Evolutionary conservation across 768 basidiomycete genomes (phyloP), one percentile per base, ranked within the genome.

Genomic region (Xerocomellus amylosporus): DNA sequence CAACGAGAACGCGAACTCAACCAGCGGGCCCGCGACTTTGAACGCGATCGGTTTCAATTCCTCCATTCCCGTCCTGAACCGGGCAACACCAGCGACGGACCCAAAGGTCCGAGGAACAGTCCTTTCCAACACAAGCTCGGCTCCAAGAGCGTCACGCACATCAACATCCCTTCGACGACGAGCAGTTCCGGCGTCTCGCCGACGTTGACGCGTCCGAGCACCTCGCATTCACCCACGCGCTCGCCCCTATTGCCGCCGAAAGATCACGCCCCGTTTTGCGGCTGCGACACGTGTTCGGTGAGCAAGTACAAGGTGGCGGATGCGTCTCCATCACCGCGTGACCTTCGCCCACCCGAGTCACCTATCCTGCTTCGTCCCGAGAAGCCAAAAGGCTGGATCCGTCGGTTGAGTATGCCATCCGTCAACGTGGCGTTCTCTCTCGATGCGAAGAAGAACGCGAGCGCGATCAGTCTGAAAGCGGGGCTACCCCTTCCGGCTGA

Each of bases 361-460:
- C 79, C 79, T 5, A 73, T 78, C 44, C 53, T 61, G 2, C 70
- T 81, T n/a, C 79, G 78, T 30, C 67, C 78, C 40, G 79, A 83
- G 49, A 85, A 85, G 60, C 75, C 83, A 9, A 86, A 79, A 53
- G 81, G 86, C 0, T 90, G 89, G 89, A 87, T 90, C 58, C 74
- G 88, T 20, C 75, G 88, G 51, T 66, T 91, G 54, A 90, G 89
- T 60, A 88, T 90, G 86, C 88, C 88, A 1, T 78, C 76, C 5
- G 73, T 80, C n/a, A 80, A 80, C 40, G 76, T 77, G 43, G 80
- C 83, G 34, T 84, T 89, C 63, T 79, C 77, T 7, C 71, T 80
- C 24, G 86, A 87, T 60, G 77, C 72, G 28, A 81, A 76, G 72
- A 82, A 75, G 72, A 83, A 77, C 20, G 69, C 70, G 31, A 82